Conservation (phyloP, 495 filamentous ascomycete species). For the Talaromyces nanjingensis region DNA sequence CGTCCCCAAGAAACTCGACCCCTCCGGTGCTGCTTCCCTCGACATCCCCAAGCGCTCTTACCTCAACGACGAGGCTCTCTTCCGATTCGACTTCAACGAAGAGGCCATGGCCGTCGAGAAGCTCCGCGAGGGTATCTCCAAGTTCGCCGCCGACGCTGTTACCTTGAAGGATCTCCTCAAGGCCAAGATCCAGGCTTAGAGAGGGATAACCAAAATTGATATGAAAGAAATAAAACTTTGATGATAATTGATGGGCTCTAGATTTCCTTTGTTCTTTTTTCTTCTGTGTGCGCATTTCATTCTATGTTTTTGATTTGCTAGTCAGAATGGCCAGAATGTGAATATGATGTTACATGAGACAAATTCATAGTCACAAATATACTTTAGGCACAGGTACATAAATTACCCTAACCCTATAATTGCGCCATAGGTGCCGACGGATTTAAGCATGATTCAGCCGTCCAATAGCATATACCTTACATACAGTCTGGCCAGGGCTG, state of each 20-base stretch:
- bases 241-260: slow-evolving; percentile 5
- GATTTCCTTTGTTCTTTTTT: not conserved
- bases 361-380: not conserved
- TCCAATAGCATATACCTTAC: too few relatives aligned
- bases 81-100: slow-evolving; percentile 99
- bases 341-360: not conserved
- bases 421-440: not conserved
- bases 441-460: not conserved
- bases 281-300: not conserved
- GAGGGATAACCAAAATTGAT: not conserved
- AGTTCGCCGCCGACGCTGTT: slow-evolving; percentile 93
- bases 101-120: slow-evolving; percentile 99
- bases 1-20: slow-evolving; percentile 90
- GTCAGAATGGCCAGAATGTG: not conserved
- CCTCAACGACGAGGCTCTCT: slow-evolving; percentile 79
- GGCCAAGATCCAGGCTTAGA: slow-evolving; percentile 65
- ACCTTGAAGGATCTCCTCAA: slow-evolving; percentile 89
- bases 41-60: slow-evolving; percentile 84
- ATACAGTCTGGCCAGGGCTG: not conserved
- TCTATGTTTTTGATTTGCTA: not conserved
- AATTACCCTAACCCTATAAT: not conserved
- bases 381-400: not conserved
- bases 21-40: slow-evolving; percentile 54
- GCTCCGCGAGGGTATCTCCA: slow-evolving; percentile 96
- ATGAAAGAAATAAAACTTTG: not conserved